phyloP scores from a whole-genome alignment of 148 eudicot species.

The Amaranthus cruentus region DNA sequence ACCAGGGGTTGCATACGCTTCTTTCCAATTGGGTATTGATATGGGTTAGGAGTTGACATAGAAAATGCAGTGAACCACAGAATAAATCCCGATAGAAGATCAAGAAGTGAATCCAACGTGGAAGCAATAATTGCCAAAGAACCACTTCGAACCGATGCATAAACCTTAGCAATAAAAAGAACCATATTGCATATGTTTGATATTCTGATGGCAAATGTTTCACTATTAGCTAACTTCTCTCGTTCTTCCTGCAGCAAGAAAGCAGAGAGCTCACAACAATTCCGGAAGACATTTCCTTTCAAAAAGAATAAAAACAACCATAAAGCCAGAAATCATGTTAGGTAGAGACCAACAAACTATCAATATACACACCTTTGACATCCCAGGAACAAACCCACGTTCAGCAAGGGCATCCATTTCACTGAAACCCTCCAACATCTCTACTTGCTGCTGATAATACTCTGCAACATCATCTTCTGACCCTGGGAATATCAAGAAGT shows the following conservation, averaged over 20 bases:
- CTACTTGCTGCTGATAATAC: slow-evolving; percentile 82
- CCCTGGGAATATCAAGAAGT: slow-evolving; percentile 30
- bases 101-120: slow-evolving; percentile 82
- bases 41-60: slow-evolving; percentile 76
- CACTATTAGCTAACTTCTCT: slow-evolving; percentile 63
- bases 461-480: slow-evolving; percentile 78
- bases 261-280: slow-evolving; percentile 9
- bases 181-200: slow-evolving; percentile 80
- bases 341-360: not conserved
- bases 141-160: slow-evolving; percentile 69
- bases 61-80: slow-evolving; percentile 88
- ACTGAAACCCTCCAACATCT: slow-evolving; percentile 74
- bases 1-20: slow-evolving; percentile 94
- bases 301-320: slow-evolving; percentile 1
- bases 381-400: slow-evolving; percentile 75
- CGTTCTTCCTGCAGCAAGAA: slow-evolving; percentile 58
- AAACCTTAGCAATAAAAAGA: slow-evolving; percentile 73
- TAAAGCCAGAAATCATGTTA: slow-evolving; percentile 8
- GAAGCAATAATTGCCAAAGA: slow-evolving; percentile 87
- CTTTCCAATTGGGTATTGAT: slow-evolving; percentile 88
- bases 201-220: slow-evolving; percentile 69
- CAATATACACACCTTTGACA: slow-evolving; percentile 47
- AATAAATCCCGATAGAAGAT: slow-evolving; percentile 76
- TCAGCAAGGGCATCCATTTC: slow-evolving; percentile 85
- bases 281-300: not conserved